These are phyloP conservation scores for Trichoderma virens DNA, from an alignment of 495 filamentous ascomycete species.

Conservation along the genomic window DNA sequence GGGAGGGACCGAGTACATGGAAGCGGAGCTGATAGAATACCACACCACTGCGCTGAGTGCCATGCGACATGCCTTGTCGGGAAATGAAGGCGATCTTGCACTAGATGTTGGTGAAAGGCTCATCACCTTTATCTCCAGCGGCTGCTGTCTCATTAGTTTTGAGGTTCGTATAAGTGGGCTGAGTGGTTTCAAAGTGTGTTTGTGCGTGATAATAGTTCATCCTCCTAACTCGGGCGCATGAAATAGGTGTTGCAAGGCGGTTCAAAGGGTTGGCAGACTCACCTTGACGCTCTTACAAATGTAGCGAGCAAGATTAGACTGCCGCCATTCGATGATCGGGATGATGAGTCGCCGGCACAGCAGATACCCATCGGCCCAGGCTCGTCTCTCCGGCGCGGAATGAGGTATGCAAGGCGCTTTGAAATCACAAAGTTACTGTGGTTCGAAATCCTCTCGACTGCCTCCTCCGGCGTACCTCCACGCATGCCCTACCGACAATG, in stretches of 20 bases:
- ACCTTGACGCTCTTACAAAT: background rate
- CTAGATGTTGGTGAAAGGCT: background rate
- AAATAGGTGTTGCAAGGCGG: background rate
- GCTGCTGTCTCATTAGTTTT: conserved; percentile 3
- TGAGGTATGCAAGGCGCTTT: background rate
- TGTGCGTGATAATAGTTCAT: background rate
- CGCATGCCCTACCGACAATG: background rate
- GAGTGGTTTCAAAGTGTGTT: background rate
- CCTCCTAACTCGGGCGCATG: background rate
- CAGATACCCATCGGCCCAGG: background rate
- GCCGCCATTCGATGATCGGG: background rate
- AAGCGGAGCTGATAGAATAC: background rate
- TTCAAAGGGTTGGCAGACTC: background rate
- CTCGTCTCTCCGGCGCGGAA: background rate
- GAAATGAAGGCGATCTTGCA: background rate
- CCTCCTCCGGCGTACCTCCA: background rate
- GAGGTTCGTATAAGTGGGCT: background rate
- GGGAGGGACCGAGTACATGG: conserved; percentile 1
- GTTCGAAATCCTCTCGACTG: background rate
- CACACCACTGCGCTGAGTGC: conserved; percentile 4
- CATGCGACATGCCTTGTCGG: conserved; percentile 3
- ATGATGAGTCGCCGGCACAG: background rate
- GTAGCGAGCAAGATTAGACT: background rate
- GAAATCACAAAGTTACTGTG: background rate
- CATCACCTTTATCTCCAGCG: background rate